These are phyloP conservation scores for Euphrasia confusa DNA, from an alignment of 257 asterid genomes.

Conservation along the genomic window DNA sequence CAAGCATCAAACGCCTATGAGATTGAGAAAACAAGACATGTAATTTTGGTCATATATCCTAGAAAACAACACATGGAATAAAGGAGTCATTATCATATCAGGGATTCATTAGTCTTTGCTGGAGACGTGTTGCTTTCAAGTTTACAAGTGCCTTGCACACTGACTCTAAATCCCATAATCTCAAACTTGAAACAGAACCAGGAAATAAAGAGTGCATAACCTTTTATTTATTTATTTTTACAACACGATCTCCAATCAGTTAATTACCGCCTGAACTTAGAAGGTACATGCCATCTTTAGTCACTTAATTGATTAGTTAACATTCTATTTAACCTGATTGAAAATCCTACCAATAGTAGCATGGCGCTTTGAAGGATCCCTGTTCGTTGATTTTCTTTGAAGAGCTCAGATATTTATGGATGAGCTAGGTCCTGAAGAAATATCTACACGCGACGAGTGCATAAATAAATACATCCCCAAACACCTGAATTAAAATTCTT, in stretches of 20 bases:
- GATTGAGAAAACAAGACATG: slow-evolving; percentile 23
- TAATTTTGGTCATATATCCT: slow-evolving; percentile 5
- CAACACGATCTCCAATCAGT: neutral
- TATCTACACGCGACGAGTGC: no score
- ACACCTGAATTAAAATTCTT: no score
- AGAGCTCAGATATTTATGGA: slow-evolving; percentile 46
- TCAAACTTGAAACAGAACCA: slow-evolving; percentile 98
- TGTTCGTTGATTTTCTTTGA: slow-evolving; percentile 50
- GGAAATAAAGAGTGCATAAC: slow-evolving; percentile 27
- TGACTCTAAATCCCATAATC: slow-evolving; percentile 93
- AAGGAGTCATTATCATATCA: slow-evolving; percentile 32
- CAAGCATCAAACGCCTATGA: slow-evolving; percentile 75
- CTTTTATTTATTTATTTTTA: no score
- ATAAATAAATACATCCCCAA: no score
- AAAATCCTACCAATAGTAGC: slow-evolving; percentile 38
- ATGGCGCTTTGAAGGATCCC: slow-evolving; percentile 43
- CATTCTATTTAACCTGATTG: slow-evolving; percentile 73
- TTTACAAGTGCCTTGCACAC: slow-evolving; percentile 94
- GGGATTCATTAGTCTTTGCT: no score
- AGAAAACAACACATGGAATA: slow-evolving; percentile 11
- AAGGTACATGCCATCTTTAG: slow-evolving; percentile 93
- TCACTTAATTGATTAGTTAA: slow-evolving; percentile 35
- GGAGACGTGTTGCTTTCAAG: slow-evolving; percentile 77
- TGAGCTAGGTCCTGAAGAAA: neutral
- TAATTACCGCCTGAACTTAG: slow-evolving; percentile 80